Evolutionary conservation across 805 yeast genomes (phyloP).

Genomic region (Wickerhamiella domercqiae): DNA sequence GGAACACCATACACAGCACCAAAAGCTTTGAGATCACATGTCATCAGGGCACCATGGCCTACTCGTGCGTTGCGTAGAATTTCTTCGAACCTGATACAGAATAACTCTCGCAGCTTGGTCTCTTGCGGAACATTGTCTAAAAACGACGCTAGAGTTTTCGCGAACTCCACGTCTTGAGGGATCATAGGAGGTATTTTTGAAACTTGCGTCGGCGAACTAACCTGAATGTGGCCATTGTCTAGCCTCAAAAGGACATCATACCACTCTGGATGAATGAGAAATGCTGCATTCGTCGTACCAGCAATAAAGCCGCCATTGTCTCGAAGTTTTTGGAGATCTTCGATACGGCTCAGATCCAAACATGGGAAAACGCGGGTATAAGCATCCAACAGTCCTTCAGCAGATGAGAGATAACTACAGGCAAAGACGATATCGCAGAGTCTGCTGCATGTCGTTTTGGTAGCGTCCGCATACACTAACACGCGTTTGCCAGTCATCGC

Average conservation of each 20-base stretch:
- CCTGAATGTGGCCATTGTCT: constrained; percentile 27
- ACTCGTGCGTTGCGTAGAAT: not conserved
- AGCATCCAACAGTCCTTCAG: constrained; percentile 37
- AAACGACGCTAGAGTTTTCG: not conserved
- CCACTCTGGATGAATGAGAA: constrained; percentile 36
- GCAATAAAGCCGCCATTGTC: constrained; percentile 40
- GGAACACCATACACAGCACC: not conserved
- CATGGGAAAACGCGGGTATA: constrained; percentile 39
- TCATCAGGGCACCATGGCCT: not conserved
- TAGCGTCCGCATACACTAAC: constrained; percentile 25
- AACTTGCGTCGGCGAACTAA: not conserved
- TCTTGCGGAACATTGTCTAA: not conserved
- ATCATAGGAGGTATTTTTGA: not conserved
- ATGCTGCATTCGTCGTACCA: constrained; percentile 47
- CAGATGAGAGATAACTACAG: constrained; percentile 35
- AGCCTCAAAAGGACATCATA: constrained; percentile 44
- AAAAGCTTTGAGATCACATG: not conserved
- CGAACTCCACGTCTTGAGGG: not conserved
- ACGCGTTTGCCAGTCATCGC: constrained; percentile 38
- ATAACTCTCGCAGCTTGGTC: constrained; percentile 19
- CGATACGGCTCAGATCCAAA: constrained; percentile 40
- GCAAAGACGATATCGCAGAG: constrained; percentile 38
- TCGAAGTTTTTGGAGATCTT: constrained; percentile 25
- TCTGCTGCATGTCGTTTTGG: constrained; percentile 34
- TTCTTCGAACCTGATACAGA: not conserved